A percentile compares a stretch with the other conserved stretches of the same genome.
These are phyloP conservation scores for Blastobotrys petasosporus DNA, from an alignment of 1,139 yeast genomes.

Conservation along the genomic window DNA sequence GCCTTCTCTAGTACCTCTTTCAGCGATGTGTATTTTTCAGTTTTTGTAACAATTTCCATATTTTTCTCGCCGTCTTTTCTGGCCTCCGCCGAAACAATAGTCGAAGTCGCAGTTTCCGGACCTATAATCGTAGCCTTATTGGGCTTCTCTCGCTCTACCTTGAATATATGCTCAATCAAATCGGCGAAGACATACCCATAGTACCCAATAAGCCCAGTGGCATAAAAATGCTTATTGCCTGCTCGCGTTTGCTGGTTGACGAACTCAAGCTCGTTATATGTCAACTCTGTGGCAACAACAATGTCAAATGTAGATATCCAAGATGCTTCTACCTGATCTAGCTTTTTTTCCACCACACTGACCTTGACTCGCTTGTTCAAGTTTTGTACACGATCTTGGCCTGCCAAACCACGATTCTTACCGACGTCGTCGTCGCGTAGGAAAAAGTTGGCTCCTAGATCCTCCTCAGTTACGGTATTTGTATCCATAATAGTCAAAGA, in stretches of 20 bases:
- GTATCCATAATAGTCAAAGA: constrained; percentile 64
- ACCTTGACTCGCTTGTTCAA: constrained; percentile 68
- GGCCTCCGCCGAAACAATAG: constrained; percentile 45
- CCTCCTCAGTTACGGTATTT: constrained; percentile 50
- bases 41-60: constrained; percentile 50
- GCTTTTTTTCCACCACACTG: constrained; percentile 36
- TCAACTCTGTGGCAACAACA: constrained; percentile 68
- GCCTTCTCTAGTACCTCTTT: constrained; percentile 36
- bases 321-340: constrained; percentile 33
- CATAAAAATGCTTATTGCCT: constrained; percentile 58
- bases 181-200: constrained; percentile 81
- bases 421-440: constrained; percentile 42
- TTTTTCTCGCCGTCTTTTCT: constrained; percentile 38
- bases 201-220: constrained; percentile 68
- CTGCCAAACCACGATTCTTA: constrained; percentile 47
- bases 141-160: constrained; percentile 46
- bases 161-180: constrained; percentile 56
- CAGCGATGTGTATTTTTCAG: constrained; percentile 48
- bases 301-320: constrained; percentile 61
- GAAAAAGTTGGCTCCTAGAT: constrained; percentile 75
- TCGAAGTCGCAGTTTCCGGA: constrained; percentile 44
- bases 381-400: constrained; percentile 51
- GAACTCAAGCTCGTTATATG: constrained; percentile 34
- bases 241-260: constrained; percentile 51
- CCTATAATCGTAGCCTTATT: constrained; percentile 45